Evolutionary conservation across 2,329 filamentous ascomycete species (phyloP).

Genomic region (Aspergillus chevalieri): DNA sequence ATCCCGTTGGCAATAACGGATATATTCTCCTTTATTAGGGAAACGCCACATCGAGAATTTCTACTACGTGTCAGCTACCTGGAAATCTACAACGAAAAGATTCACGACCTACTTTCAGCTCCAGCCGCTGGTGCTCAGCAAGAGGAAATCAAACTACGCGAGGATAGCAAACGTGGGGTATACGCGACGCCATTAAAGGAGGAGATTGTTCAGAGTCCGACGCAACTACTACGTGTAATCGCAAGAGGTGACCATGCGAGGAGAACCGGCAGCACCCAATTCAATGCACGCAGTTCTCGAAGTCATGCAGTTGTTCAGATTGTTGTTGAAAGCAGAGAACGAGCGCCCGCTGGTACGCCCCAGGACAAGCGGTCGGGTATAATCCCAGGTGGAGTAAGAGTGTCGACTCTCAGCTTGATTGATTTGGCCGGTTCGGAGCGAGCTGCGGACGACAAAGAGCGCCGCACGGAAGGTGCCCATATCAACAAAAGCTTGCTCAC

Average conservation of each 20-base stretch:
- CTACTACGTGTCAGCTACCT: conserved; percentile 92
- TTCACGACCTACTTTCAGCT: conserved; percentile 84
- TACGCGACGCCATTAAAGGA: conserved; percentile 95
- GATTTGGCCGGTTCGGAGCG: conserved; percentile 95
- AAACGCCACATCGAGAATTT: conserved; percentile 92
- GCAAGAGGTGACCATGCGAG: conserved; percentile 87
- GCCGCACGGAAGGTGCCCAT: conserved; percentile 88
- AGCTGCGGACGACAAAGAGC: conserved; percentile 90
- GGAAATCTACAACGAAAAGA: conserved; percentile 98
- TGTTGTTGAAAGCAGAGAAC: conserved; percentile 91
- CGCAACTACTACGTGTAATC: conserved; percentile 89
- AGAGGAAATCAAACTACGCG: conserved; percentile 94
- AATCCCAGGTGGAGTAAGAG: conserved; percentile 80
- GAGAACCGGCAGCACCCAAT: conserved; percentile 89
- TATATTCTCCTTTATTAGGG: conserved; percentile 97
- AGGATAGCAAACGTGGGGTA: conserved; percentile 92
- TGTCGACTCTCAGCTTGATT: conserved; percentile 91
- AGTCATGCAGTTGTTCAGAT: conserved; percentile 99
- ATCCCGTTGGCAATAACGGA: conserved; percentile 97
- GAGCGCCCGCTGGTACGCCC: conserved; percentile 52
- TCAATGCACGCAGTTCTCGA: conserved; percentile 91
- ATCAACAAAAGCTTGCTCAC: conserved; percentile 98
- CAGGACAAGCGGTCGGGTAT: conserved; percentile 64
- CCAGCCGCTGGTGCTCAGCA: conserved; percentile 59
- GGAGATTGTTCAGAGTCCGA: conserved; percentile 97